Percentiles rank a stretch among this genome's conserved stretches.
These are phyloP conservation scores for Porodaedalea pini DNA, from an alignment of 1,284 basidiomycete species.

Conservation along the genomic window DNA sequence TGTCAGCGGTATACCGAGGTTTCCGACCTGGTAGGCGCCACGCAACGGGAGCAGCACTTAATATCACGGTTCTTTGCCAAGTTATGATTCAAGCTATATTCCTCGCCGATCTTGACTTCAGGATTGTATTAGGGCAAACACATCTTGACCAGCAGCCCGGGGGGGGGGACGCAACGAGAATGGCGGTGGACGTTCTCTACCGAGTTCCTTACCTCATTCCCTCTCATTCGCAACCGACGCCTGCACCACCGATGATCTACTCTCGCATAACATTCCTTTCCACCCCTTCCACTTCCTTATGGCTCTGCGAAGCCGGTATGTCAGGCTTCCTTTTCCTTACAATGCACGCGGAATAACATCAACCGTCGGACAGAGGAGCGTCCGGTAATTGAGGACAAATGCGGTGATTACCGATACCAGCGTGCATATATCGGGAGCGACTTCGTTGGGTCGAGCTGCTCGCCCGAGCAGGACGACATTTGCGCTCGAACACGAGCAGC, in stretches of 20 bases:
- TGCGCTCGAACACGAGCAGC: conserved; percentile 66
- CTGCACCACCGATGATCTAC: conserved; percentile 43
- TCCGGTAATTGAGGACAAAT: conserved; percentile 92
- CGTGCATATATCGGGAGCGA: conserved; percentile 67
- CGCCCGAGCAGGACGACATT: conserved; percentile 88
- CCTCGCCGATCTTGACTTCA: conserved; percentile 29
- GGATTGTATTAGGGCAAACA: conserved; percentile 26
- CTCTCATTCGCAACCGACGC: conserved; percentile 31
- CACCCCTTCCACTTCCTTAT: conserved; percentile 46
- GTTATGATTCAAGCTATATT: conserved; percentile 33
- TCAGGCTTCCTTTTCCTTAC: conserved; percentile 67
- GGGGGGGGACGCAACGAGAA: conserved; percentile 39
- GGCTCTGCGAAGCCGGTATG: conserved; percentile 68
- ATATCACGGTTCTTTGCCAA: conserved; percentile 28
- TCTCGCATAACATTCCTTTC: conserved; percentile 35
- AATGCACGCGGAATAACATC: conserved; percentile 74
- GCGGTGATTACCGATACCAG: conserved; percentile 80
- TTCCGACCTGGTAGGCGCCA: conserved; percentile 81
- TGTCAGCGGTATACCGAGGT: conserved; percentile 68
- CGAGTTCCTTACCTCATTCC: conserved; percentile 35
- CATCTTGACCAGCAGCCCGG: conserved; percentile 39
- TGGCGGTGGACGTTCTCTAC: conserved; percentile 32
- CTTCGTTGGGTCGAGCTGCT: conserved; percentile 92
- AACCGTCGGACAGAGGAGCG: conserved; percentile 79
- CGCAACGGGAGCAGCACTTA: conserved; percentile 56